A percentile compares a stretch with the other conserved stretches of the same genome.
These are phyloP conservation scores for Mycena vitilis DNA, from an alignment of 768 basidiomycete genomes.

Conservation along the genomic window DNA sequence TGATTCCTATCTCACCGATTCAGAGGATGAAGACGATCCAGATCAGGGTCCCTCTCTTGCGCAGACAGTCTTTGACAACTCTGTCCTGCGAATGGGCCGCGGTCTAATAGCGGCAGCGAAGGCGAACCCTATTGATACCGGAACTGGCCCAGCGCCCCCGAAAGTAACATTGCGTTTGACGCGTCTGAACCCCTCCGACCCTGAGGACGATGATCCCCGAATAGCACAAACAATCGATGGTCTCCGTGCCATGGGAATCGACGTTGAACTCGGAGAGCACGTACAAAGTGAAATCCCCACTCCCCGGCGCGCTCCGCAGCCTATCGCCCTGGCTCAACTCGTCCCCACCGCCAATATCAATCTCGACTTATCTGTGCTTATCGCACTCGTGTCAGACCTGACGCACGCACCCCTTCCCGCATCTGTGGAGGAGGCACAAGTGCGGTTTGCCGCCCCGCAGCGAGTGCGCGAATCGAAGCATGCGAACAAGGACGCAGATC, in stretches of 20 bases:
- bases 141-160: conserved; percentile 50
- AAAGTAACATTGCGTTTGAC: conserved; percentile 74
- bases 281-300: conserved; percentile 41
- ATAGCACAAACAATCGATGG: conserved; percentile 68
- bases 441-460: conserved; percentile 70
- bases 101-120: conserved; percentile 72
- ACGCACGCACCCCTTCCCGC: conserved; percentile 77
- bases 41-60: conserved; percentile 53
- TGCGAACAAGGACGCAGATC: conserved; percentile 44
- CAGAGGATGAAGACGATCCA: conserved; percentile 58
- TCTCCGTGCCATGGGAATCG: conserved; percentile 72
- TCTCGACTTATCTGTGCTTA: conserved; percentile 85
- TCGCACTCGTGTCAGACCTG: conserved; percentile 86
- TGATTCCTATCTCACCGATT: conserved; percentile 81
- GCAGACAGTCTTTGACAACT: conserved; percentile 74
- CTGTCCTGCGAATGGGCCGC: conserved; percentile 77
- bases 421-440: conserved; percentile 66
- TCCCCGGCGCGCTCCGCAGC: conserved; percentile 25
- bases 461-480: conserved; percentile 69
- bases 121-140: conserved; percentile 62
- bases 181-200: conserved; percentile 64
- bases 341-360: conserved; percentile 73
- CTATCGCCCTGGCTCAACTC: conserved; percentile 40
- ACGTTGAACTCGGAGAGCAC: conserved; percentile 75
- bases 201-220: conserved; percentile 58